phyloP scores from a whole-genome alignment of 176 grass and related monocot genomes.

The Rhynchospora pubera region DNA sequence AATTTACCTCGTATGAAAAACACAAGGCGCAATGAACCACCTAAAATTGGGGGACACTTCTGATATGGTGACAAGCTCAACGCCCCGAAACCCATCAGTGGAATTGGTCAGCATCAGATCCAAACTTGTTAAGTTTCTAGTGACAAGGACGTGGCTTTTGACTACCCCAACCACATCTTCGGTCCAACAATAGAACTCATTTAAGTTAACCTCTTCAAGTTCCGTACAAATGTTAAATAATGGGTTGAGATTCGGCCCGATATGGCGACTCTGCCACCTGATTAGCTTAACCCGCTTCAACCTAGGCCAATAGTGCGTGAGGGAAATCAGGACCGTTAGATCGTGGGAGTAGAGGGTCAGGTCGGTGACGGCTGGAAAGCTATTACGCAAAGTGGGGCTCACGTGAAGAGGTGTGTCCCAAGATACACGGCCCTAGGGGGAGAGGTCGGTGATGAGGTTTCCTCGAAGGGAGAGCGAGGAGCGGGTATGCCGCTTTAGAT shows the following conservation, averaged over 20 bases:
- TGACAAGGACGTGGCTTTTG: constrained; percentile 26
- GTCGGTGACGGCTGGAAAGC: constrained; percentile 51
- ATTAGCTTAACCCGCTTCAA: constrained; percentile 67
- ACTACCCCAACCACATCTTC: constrained; percentile 66
- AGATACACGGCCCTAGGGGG: constrained; percentile 71
- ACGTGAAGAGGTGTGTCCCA: constrained; percentile 15
- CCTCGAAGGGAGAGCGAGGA: constrained; percentile 64
- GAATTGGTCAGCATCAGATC: constrained; percentile 71
- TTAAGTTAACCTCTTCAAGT: constrained; percentile 60
- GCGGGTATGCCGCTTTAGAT: constrained; percentile 58
- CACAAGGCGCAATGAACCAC: constrained; percentile 55
- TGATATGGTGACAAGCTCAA: constrained; percentile 52
- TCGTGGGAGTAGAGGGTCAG: constrained; percentile 81
- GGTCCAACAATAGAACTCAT: constrained; percentile 97
- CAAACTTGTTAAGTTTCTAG: constrained; percentile 44
- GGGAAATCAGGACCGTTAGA: constrained; percentile 42
- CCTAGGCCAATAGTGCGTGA: constrained; percentile 49
- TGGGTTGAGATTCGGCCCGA: constrained; percentile 64
- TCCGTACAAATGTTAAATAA: constrained; percentile 37
- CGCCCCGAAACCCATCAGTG: constrained; percentile 60
- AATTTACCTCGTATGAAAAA: constrained; percentile 47
- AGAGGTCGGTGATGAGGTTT: constrained; percentile 42
- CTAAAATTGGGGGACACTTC: constrained; percentile 48
- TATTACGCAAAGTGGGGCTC: constrained; percentile 24
- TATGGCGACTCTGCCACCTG: constrained; percentile 78